phyloP scores from a whole-genome alignment of 352 stramenopile species.

The Phytophthora podocarpi region DNA sequence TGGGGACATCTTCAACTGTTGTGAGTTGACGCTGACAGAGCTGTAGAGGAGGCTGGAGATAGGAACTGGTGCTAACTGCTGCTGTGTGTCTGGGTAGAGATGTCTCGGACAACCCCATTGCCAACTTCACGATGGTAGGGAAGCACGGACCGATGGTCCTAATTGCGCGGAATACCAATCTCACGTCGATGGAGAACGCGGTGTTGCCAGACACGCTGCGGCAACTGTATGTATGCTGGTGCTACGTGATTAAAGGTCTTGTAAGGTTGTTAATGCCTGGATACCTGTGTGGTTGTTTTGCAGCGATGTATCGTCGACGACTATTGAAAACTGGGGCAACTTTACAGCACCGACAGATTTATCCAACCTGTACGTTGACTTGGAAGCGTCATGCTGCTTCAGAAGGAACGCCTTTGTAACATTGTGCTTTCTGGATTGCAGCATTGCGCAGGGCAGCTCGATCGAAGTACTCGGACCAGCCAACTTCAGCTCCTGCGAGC shows the following conservation, averaged over 20 bases:
- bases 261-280: no score
- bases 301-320: conserved; percentile 32
- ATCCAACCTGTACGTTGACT: conserved; percentile 31
- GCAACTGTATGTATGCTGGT: no score
- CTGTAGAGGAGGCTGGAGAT: no score
- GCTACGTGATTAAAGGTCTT: no score
- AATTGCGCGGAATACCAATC: conserved; percentile 28
- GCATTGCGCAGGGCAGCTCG: conserved; percentile 23
- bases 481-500: conserved; percentile 35
- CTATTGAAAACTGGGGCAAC: conserved; percentile 21
- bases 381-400: background rate
- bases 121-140: conserved; percentile 17
- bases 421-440: background rate
- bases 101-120: conserved; percentile 38
- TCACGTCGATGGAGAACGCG: conserved; percentile 11
- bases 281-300: background rate
- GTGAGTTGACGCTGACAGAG: no score
- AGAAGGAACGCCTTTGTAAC: background rate
- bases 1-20: conserved; percentile 24
- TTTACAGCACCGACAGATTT: conserved; percentile 37
- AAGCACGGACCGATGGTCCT: conserved; percentile 27
- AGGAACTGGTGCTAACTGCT: background rate
- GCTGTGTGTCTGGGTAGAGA: conserved; percentile 9
- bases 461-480: conserved; percentile 22
- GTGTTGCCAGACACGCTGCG: conserved; percentile 25